phyloP scores from a whole-genome alignment of 1,139 yeast genomes.

The Hanseniaspora gamundiae region DNA sequence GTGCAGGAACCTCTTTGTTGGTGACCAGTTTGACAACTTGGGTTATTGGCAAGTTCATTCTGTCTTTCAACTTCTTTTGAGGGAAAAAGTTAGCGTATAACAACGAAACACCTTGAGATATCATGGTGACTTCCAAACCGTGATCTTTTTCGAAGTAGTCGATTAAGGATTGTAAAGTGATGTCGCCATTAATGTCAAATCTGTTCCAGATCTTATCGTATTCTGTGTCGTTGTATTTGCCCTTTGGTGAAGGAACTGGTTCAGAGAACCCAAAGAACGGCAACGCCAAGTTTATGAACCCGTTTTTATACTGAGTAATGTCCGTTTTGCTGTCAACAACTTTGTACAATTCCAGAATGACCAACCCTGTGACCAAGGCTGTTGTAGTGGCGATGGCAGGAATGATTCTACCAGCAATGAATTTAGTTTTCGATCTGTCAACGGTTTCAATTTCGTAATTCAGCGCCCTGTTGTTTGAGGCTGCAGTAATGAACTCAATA shows the following conservation, averaged over 20 bases:
- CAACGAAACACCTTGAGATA: slow-evolving; percentile 81
- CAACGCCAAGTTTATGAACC: slow-evolving; percentile 84
- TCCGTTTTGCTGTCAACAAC: slow-evolving; percentile 62
- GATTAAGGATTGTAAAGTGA: slow-evolving; percentile 64
- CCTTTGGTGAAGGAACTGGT: slow-evolving; percentile 78
- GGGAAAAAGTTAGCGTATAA: slow-evolving; percentile 92
- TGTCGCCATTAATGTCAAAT: slow-evolving; percentile 67
- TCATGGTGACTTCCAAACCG: slow-evolving; percentile 80
- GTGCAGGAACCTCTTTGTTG: slow-evolving; percentile 70
- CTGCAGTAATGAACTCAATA: slow-evolving; percentile 92
- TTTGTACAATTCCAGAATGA: slow-evolving; percentile 83
- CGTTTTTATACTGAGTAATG: slow-evolving; percentile 86
- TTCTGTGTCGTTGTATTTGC: slow-evolving; percentile 65
- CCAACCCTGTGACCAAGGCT: slow-evolving; percentile 89
- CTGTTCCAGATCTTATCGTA: slow-evolving; percentile 95
- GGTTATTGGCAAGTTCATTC: slow-evolving; percentile 55
- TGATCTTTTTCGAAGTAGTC: slow-evolving; percentile 69
- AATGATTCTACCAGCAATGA: slow-evolving; percentile 86
- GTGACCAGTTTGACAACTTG: slow-evolving; percentile 70
- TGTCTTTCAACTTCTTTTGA: slow-evolving; percentile 74
- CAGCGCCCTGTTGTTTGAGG: slow-evolving; percentile 89
- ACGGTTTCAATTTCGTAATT: slow-evolving; percentile 79
- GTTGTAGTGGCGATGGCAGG: slow-evolving; percentile 99
- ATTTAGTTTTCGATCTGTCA: slow-evolving; percentile 64
- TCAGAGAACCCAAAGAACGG: slow-evolving; percentile 97